Evolutionary conservation across 2,329 filamentous ascomycete species (phyloP), one percentile per base, ranked within the genome.

Genomic region (Penicillium verrucosum): DNA sequence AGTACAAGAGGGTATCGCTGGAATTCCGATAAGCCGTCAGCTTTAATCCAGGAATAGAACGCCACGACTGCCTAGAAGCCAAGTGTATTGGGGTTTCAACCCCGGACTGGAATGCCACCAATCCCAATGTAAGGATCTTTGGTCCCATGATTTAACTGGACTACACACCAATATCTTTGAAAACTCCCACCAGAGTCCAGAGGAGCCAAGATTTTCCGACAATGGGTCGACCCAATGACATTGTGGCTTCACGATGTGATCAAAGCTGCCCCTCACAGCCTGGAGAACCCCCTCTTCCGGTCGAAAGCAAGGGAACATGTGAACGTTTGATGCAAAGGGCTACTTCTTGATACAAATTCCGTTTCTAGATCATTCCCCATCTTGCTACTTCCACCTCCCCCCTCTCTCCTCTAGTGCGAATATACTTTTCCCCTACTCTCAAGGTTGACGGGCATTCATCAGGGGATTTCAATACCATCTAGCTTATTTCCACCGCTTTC

Each of bases 161-260:
- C 23, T 43, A 47, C 29, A 25, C 27, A 47, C 58, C 43, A 34
- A 30, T 27, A 56, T 51, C 27, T 32, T 56, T 49, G 47, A 27
- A 52, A 52, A 48, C 37, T 49, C 41, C 52, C 49, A 27, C 30
- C 11, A 36, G 23, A 32, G 51, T 49, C 49, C 34, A 53, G 27
- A 60, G 27, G 36, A 59, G 63, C 61, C 61, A 63, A 63, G 63
- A 51, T 53, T 56, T 37, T 30, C 34, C 23, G 23, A 34, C 14
- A n/a, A 27, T 40, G 27, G 36, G 11, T 43, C 44, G 47, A 54
- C 54, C 60, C 63, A 62, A 65, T 65, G 51, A 62, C 23, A 59
- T 53, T 29, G 46, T 54, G 16, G 49, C 38, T 36, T 37, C 48
- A 51, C 30, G 30, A 46, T 42, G 42, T 23, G 44, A 61, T 52